Conservation (phyloP, 2,329 filamentous ascomycete species). For the Fusarium decemcellulare region DNA sequence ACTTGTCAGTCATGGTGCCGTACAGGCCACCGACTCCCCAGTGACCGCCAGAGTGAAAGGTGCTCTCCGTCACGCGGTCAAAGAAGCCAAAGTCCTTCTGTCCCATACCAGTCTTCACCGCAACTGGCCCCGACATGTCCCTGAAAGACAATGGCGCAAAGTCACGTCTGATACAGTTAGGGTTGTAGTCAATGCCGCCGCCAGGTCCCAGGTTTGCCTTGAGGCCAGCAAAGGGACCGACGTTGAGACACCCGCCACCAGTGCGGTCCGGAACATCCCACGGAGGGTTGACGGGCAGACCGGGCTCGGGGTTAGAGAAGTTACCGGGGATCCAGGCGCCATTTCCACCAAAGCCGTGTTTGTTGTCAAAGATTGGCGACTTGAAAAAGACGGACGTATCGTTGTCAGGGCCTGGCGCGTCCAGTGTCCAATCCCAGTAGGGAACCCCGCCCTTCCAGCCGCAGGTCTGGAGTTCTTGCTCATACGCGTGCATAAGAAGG, state of each 20-base stretch:
- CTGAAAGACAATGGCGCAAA: constrained; percentile 31
- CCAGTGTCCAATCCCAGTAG: constrained; percentile 43
- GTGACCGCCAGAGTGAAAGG: constrained; percentile 46
- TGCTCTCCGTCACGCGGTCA: constrained; percentile 37
- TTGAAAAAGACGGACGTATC: constrained; percentile 30
- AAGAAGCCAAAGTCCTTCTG: constrained; percentile 44
- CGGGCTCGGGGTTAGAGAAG: constrained; percentile 24
- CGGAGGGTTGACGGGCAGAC: constrained; percentile 31
- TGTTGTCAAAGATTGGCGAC: constrained; percentile 51
- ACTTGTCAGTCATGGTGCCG: constrained; percentile 43
- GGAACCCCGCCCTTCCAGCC: constrained; percentile 42
- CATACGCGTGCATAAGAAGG: constrained; percentile 36
- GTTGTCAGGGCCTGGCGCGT: constrained; percentile 27
- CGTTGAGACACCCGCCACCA: constrained; percentile 43
- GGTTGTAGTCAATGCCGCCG: constrained; percentile 20
- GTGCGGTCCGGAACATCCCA: constrained; percentile 35
- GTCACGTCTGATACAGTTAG: constrained; percentile 24
- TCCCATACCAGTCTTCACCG: constrained; percentile 29
- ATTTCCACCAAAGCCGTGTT: constrained; percentile 37
- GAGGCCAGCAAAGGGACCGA: constrained; percentile 42
- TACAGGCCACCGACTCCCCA: constrained; percentile 48
- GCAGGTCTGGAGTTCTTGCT: constrained; percentile 42
- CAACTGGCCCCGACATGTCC: constrained; percentile 24
- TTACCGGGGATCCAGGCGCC: constrained; percentile 34
- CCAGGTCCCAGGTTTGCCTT: constrained; percentile 27